Evolutionary conservation across 2,329 filamentous ascomycete species (phyloP), one percentile per base, ranked within the genome.

Genomic region (Ophiostoma quercus): DNA sequence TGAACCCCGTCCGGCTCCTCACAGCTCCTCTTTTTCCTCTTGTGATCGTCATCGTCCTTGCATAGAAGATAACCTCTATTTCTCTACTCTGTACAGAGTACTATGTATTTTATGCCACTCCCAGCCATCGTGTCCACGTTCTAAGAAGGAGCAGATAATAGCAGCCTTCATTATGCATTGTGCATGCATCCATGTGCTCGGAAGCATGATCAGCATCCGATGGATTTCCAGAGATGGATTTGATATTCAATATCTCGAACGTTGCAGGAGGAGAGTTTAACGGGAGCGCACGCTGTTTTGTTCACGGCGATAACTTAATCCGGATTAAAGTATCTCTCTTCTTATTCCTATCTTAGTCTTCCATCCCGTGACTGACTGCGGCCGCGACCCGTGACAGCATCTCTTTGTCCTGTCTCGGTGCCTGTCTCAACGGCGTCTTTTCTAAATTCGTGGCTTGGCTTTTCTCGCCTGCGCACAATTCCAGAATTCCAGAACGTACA

Each of bases 361-460:
- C 41, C 25, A 29, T n/a, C 60, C 60, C 60, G 60, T 63, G 60
- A 63, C 29, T 60, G 54, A 60, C 54, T 32, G 54, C 25, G 22
- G 29, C 57, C 14, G 29, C 60, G 29, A 62, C 57, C 57, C 57
- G 57, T 62, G 57, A 62, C 25, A 19, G 25, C 22, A 29, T 12
- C 22, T 62, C 25, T 62, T 63, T 63, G 16, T 34, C 4, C 9
- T 16, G 16, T 57, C 3, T 57, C 51, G 22, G 51, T 57, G 51
- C 22, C 51, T 57, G 51, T 57, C 29, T 12, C 51, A 57, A 57
- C 51, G 51, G 51, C 22, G 51, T 57, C 22, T 25, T 57, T 29
- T 57, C 22, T 25, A 57, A 11, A 25, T 41, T 11, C 39, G 39
- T 12, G 39, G 39, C 39, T 41, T 41, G 39, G 34, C 34, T 34